Conservation (phyloP, 2,329 filamentous ascomycete genomes). For the Trichoderma arundinaceum region DNA sequence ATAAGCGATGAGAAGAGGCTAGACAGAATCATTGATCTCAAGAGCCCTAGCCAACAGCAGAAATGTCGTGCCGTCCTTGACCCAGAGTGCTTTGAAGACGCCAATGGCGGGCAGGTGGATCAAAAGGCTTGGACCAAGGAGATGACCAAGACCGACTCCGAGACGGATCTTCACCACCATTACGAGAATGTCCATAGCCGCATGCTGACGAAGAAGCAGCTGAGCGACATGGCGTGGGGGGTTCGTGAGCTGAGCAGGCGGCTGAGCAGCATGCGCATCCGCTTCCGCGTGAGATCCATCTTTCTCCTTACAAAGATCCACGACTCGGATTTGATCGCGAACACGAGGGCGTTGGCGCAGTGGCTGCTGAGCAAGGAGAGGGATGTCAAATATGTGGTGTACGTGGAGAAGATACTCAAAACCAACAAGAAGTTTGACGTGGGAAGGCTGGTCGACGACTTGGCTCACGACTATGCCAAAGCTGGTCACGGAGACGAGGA, state of each 20-base stretch:
- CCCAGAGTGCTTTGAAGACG: constrained; percentile 46
- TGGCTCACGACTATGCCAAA: constrained; percentile 52
- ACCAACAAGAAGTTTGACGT: constrained; percentile 76
- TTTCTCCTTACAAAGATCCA: constrained; percentile 93
- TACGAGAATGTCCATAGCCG: constrained; percentile 60
- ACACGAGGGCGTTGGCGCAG: constrained; percentile 75
- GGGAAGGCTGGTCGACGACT: constrained; percentile 68
- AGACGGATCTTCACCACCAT: constrained; percentile 45
- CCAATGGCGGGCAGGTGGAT: constrained; percentile 59
- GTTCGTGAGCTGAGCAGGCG: constrained; percentile 89
- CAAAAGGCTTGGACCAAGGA: constrained; percentile 60
- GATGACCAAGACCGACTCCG: constrained; percentile 52
- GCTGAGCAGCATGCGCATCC: constrained; percentile 80
- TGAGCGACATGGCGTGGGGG: constrained; percentile 96
- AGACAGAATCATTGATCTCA: constrained; percentile 37
- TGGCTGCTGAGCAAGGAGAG: constrained; percentile 81
- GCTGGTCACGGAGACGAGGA: constrained; percentile 44
- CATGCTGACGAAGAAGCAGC: constrained; percentile 91
- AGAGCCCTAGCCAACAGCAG: constrained; percentile 25
- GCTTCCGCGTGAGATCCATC: constrained; percentile 79
- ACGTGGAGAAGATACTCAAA: constrained; percentile 78
- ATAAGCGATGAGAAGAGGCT: constrained; percentile 33
- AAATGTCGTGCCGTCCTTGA: constrained; percentile 47
- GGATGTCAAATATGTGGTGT: constrained; percentile 74
- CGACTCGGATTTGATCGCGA: constrained; percentile 76